Evolutionary conservation across 164 flowering plant genomes (phyloP).

Genomic region (Vitis amurensis): DNA sequence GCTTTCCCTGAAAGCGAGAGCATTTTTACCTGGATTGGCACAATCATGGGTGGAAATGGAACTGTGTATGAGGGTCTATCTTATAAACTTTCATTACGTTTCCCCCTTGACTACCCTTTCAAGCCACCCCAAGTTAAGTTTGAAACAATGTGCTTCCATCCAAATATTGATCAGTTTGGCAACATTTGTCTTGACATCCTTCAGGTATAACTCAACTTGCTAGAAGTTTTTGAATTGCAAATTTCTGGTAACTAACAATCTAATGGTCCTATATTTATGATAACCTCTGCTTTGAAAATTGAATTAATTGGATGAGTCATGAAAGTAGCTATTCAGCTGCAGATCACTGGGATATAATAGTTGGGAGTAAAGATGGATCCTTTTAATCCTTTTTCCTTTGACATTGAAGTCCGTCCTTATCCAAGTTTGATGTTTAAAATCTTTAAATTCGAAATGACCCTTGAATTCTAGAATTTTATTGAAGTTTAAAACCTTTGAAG

Average conservation of each 20-base stretch:
- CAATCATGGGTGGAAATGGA: constrained; percentile 70
- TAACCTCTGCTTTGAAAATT: background rate
- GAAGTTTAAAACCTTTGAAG: constrained; percentile 3
- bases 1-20: constrained; percentile 76
- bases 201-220: constrained; percentile 45
- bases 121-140: constrained; percentile 81
- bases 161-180: constrained; percentile 75
- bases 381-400: background rate
- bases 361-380: background rate
- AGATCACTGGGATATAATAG: background rate
- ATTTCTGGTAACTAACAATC: background rate
- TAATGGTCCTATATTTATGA: background rate
- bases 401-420: background rate
- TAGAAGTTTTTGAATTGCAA: background rate
- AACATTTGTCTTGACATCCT: constrained; percentile 79
- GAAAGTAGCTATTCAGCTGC: background rate
- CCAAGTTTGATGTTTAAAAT: background rate
- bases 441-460: background rate
- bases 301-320: background rate
- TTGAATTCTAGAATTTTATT: background rate
- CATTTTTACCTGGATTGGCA: constrained; percentile 74
- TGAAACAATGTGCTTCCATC: constrained; percentile 79
- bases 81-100: constrained; percentile 64
- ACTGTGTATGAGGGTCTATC: constrained; percentile 65
- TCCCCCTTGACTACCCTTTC: constrained; percentile 74